Base-by-base conservation (phyloP, 345 rosid genomes). In the Stellera chamaejasme region DNA sequence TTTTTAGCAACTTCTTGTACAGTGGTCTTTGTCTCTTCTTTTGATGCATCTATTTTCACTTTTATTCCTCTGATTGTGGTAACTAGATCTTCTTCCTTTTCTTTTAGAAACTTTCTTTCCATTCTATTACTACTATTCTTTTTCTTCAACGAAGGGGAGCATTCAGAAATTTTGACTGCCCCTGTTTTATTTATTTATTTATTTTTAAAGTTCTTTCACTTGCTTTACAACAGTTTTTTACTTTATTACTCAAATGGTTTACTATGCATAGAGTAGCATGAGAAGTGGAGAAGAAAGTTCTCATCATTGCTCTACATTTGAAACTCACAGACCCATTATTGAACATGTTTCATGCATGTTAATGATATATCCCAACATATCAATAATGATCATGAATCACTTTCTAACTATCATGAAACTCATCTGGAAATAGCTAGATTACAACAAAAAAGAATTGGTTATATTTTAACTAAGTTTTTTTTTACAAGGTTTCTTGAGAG, bases 11-110 rank as follows among this genome's bases (percentile, higher is more conserved):
- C n/a, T n/a, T n/a, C n/a, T n/a, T n/a, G n/a, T n/a, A n/a, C n/a
- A n/a, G n/a, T n/a, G n/a, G n/a, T 36, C 45, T 19, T 60, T 65
- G 68, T 77, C 78, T 65, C 68, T 67, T 69, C 66, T 62, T 63
- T 70, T 70, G 49, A 70, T 52, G 69, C 48, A 60, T 14, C 55
- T 63, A 56, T 55, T 16, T 64, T 53, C 14, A 8, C 32, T 46
- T 36, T 28, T 26, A 39, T 1, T 41, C 36, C 48, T 10, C 3
- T 43, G 27, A 4, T 26, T 56, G 16, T 44, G 53, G 42, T 2
- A 10, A 47, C 7, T 59, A 9, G 13, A 62, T 60, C 28, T 39
- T 62, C 51, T 58, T 42, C 45, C 62, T 48, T 49, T 14, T 48
- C 49, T 25, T 19, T 55, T 58, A 15, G 46, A 41, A 45, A 10